Base-by-base conservation (phyloP, 768 basidiomycete species). In the Suillus subluteus region DNA sequence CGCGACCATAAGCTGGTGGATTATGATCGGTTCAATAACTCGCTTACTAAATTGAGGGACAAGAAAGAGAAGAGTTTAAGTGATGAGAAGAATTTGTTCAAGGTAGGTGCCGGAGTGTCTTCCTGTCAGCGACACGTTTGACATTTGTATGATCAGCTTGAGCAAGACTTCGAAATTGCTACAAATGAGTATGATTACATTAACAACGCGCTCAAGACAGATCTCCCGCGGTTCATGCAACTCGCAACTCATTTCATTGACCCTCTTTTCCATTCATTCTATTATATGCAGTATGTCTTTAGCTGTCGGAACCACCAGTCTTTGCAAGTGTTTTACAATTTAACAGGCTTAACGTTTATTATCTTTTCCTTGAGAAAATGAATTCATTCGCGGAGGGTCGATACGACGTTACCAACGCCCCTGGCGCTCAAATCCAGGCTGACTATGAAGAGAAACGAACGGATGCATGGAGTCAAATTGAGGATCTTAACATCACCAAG, bases 221-320 rank as follows among this genome's bases (percentile, higher is more conserved):
- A 99, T 73, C 83, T 99, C 40, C 96, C 96, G 3, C 88, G 88
- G n/a, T 99, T 99, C 83, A 89, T 99, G 86, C 83, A 82, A 37
- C 86, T 98, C 68, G 84, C 92, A 1, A 91, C 94, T 3, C 87
- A 90, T 69, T 98, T 98, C 79, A 94, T 99, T 75, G 91, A 96
- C 70, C 98, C 98, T 1, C 82, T 99, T n/a, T 99, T 98, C 87
- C 91, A 97, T 72, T 97, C 95, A 21, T 96, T 96, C 84, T 99
- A 92, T 83, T 99, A 97, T 78, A 98, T 99, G 96, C 95, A 99
- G 95, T 96, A 73, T 74, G 95, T 88, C 37, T 44, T 54, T 30
- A 52, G 58, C 18, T 43, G 37, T 18, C 59, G 50, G 15, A 62
- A 50, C 23, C 37, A 30, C 62, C 46, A 11, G 30, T 43, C 37